Evolutionary conservation across 1,284 basidiomycete species (phyloP).

Genomic region (Leccinum angustisporum): DNA sequence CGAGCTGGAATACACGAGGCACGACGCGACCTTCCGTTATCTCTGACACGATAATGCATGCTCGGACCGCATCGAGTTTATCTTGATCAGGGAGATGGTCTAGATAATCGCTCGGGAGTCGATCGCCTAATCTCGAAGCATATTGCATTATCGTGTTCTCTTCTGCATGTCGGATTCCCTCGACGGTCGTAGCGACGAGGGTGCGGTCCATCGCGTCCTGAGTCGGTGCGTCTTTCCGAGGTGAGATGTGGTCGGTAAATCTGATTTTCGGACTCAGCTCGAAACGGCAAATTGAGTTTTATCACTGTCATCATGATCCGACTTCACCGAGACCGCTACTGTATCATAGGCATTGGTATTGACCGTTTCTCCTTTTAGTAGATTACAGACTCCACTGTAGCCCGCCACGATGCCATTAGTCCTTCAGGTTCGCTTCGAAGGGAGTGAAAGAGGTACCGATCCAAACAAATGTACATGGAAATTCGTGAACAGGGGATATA

Average conservation of each 20-base stretch:
- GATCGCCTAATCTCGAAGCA: not conserved
- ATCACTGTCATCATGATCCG: no score
- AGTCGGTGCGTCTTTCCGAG: no score
- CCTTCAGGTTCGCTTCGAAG: not conserved
- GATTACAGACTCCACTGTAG: not conserved
- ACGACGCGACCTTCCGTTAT: not conserved
- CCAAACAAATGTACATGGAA: slow-evolving; percentile 8
- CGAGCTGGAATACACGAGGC: not conserved
- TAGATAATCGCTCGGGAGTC: not conserved
- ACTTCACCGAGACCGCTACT: no score
- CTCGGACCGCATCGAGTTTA: not conserved
- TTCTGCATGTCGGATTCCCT: not conserved
- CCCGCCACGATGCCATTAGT: not conserved
- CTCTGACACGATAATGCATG: not conserved
- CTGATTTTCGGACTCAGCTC: no score
- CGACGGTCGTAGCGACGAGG: not conserved
- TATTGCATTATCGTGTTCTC: not conserved
- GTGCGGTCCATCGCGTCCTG: not conserved
- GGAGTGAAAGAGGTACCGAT: slow-evolving; percentile 6
- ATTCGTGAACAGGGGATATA: slow-evolving; percentile 8
- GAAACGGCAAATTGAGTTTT: no score
- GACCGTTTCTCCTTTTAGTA: no score
- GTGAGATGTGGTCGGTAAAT: no score
- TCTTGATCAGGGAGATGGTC: not conserved
- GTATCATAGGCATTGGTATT: no score